Evolutionary conservation across 306 rosid species (phyloP).

Genomic region (Cajanus cajan): DNA sequence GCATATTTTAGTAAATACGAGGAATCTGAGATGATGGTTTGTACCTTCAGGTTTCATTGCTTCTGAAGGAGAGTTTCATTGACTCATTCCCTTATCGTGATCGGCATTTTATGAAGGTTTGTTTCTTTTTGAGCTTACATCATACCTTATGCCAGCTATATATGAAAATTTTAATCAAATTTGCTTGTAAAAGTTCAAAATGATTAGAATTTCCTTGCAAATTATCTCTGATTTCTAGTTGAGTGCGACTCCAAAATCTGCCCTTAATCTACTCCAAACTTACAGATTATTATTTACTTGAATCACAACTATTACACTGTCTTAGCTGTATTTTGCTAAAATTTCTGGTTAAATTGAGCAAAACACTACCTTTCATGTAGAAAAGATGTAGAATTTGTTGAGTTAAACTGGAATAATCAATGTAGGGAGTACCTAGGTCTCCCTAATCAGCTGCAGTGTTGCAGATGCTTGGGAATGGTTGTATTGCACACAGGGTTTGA

Average conservation of each 20-base stretch:
- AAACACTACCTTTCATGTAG: slow-evolving; percentile 5
- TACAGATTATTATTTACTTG: neutral
- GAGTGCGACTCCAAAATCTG: neutral
- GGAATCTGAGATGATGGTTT: slow-evolving; percentile 32
- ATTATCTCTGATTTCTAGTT: slow-evolving; percentile 10
- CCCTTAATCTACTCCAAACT: neutral
- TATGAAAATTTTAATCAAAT: neutral
- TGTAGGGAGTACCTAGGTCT: neutral
- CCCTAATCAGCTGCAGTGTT: neutral
- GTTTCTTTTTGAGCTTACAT: slow-evolving; percentile 35
- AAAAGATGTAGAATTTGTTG: neutral
- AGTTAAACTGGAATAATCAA: neutral
- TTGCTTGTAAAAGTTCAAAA: neutral
- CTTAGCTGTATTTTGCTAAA: neutral
- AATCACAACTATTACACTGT: neutral
- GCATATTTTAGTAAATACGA: slow-evolving; percentile 15
- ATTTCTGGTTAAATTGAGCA: neutral
- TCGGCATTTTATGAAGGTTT: slow-evolving; percentile 92
- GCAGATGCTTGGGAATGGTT: neutral
- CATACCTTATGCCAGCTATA: neutral
- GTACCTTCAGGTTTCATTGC: slow-evolving; percentile 79
- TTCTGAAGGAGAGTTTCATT: slow-evolving; percentile 95
- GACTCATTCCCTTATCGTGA: slow-evolving; percentile 86
- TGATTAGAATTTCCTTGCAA: slow-evolving; percentile 1
- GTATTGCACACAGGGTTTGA: neutral